Base-by-base conservation (phyloP, 352 stramenopile species). In the Phytophthora pini region DNA sequence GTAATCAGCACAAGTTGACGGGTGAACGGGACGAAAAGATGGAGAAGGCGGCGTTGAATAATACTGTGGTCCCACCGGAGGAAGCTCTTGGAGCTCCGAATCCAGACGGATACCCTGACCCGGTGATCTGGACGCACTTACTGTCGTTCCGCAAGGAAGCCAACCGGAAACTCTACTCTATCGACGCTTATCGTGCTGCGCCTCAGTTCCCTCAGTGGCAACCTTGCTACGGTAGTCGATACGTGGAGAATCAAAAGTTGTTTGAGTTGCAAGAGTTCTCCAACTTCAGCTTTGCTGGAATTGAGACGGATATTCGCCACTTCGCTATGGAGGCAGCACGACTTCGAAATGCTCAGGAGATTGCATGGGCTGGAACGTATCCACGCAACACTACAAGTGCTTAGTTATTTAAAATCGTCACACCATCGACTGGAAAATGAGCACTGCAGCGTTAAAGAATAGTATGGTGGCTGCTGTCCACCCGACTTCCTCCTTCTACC, bases 51-150 rank as follows among this genome's bases (percentile, higher is more conserved):
- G 49, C 56, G 0, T 5, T 41, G 7, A n/a, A 40, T 10, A 71
- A 71, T 22, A 56, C n/a, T 0, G 57, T 61, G 12, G 43, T 71
- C 20, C 44, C 56, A 11, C 43, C 50, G n/a, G 56, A 52, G 17
- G 56, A 71, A 20, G 49, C 56, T n/a, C 44, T 71, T 13, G 63
- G 63, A 24, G 50, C 63, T 29, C 48, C 43, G 4, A 43, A 66
- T 3, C 22, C 63, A 1, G 71, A 74, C 44, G 47, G 68, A 56
- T 72, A 63, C 24, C 65, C 70, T 15, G 77, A 87, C 47, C 79
- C 74, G 2, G 65, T 74, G 9, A 79, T 91, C 45, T 88, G 83
- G 76, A 90, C 84, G 20, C 82, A 91, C 43, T 56, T 93, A 44
- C 55, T 87, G 61, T 76, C 82, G 52, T 82, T 89, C 70, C 74